Base-by-base conservation (phyloP, 2,329 filamentous ascomycete genomes). In the Seiridium unicorne region DNA sequence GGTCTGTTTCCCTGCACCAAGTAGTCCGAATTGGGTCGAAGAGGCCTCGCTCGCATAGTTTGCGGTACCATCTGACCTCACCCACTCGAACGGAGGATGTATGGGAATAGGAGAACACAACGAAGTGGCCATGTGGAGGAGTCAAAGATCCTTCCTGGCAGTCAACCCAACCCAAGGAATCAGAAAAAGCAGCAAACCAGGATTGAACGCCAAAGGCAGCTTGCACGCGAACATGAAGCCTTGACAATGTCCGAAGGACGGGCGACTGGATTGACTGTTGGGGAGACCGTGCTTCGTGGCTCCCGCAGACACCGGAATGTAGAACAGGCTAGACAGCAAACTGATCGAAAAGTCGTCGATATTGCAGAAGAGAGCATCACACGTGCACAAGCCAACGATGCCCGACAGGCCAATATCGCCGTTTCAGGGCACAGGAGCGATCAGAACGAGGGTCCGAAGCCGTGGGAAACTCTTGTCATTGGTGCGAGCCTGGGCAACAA, bases 401-500 rank as follows among this genome's bases (percentile, higher is more conserved):
- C 18, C 18, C 18, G 18, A 26, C 18, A 26, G 18, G 18, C 18
- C 18, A 26, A 26, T 26, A 26, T 26, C 18, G 18, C 18, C 18
- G 18, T 26, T 26, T 26, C 18, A 26, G 18, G 18, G 10, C 6
- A 32, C 6, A 26, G 13, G n/a, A 18, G 18, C 13, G 11, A 35
- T 10, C 18, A 46, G 2, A 31, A 2, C 26, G 32, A 34, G 26
- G 18, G 18, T 26, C 36, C 60, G 48, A 69, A 69, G 51, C 70
- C 66, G 13, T 70, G 66, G 66, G 66, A 69, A 57, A 64, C 72
- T 9, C 63, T 76, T 10, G 69, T 72, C 13, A 67, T 79, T 36
- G 76, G 76, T 3, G 69, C 68, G 18, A 63, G 68, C 31, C 60
- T 79, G 4, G 73, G 74, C 4, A 71, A 73, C 32, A 73, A 76